phyloP scores from a whole-genome alignment of 23 red algal species.

The Pyropia haitanensis region DNA sequence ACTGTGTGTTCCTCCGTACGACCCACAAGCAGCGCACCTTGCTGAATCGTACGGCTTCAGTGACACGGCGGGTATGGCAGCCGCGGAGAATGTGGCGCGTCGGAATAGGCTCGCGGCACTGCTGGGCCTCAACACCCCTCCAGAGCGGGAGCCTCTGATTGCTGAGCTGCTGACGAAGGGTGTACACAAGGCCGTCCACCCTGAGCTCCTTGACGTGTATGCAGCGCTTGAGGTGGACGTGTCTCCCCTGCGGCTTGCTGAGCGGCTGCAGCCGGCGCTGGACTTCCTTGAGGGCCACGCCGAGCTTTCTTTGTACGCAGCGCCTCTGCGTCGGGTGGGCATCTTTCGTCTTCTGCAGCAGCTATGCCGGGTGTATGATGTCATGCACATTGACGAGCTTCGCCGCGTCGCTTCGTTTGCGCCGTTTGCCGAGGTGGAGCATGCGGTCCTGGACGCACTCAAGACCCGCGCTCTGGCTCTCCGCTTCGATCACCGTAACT shows the following conservation, averaged over 20 bases:
- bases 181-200: slow-evolving; percentile 30
- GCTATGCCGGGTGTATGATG: slow-evolving; percentile 65
- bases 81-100: slow-evolving; percentile 72
- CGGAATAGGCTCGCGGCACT: slow-evolving; percentile 69
- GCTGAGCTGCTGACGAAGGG: slow-evolving; percentile 44
- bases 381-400: slow-evolving; percentile 67
- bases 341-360: slow-evolving; percentile 77
- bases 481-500: slow-evolving; percentile 79
- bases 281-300: slow-evolving; percentile 51
- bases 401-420: slow-evolving; percentile 61
- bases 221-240: slow-evolving; percentile 70
- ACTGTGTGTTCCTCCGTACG: slow-evolving; percentile 73
- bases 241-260: slow-evolving; percentile 42
- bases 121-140: slow-evolving; percentile 50
- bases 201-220: slow-evolving; percentile 43
- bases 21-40: slow-evolving; percentile 57
- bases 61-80: slow-evolving; percentile 46
- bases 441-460: slow-evolving; percentile 62
- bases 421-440: slow-evolving; percentile 66
- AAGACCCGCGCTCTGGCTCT: slow-evolving; percentile 71
- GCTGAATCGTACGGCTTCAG: slow-evolving; percentile 54
- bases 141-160: slow-evolving; percentile 35
- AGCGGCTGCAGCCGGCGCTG: slow-evolving; percentile 57
- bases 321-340: slow-evolving; percentile 60
- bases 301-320: slow-evolving; percentile 50